phyloP scores from a whole-genome alignment of 2,329 filamentous ascomycete genomes.

The Trichophyton simii region DNA sequence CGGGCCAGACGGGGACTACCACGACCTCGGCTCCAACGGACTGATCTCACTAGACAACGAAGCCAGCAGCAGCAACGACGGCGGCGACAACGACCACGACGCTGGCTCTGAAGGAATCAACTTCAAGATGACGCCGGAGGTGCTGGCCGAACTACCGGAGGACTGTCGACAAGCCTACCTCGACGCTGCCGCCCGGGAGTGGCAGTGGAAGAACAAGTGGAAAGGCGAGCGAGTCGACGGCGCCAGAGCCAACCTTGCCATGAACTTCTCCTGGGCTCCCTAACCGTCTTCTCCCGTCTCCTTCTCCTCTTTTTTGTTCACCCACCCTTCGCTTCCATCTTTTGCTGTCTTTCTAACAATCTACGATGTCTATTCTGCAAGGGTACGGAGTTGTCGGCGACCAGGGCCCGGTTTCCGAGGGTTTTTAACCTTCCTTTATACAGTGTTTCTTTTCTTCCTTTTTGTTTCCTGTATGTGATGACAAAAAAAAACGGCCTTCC shows the following conservation, averaged over 20 bases:
- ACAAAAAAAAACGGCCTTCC: neutral
- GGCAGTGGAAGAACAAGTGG: constrained; percentile 64
- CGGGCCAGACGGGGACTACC: constrained; percentile 39
- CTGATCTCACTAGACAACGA: constrained; percentile 21
- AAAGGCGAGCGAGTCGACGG: constrained; percentile 51
- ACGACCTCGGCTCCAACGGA: constrained; percentile 36
- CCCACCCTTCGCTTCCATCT: neutral
- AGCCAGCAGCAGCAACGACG: neutral
- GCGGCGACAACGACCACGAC: neutral
- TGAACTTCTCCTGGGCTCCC: constrained; percentile 31
- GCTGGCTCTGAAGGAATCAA: neutral
- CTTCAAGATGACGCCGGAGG: constrained; percentile 21
- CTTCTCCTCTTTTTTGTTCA: neutral
- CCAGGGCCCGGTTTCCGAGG: neutral
- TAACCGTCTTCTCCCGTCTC: neutral
- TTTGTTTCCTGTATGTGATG: neutral
- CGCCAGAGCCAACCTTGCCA: constrained; percentile 20
- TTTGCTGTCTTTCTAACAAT: neutral
- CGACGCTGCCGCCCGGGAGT: constrained; percentile 51
- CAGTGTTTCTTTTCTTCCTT: neutral
- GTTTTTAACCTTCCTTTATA: neutral
- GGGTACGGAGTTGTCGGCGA: neutral
- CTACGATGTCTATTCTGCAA: neutral
- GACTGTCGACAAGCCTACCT: constrained; percentile 60
- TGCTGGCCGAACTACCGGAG: constrained; percentile 32